These are phyloP conservation scores for Kalanchoe fedtschenkoi DNA, from an alignment of 164 flowering plant genomes.

Conservation along the genomic window DNA sequence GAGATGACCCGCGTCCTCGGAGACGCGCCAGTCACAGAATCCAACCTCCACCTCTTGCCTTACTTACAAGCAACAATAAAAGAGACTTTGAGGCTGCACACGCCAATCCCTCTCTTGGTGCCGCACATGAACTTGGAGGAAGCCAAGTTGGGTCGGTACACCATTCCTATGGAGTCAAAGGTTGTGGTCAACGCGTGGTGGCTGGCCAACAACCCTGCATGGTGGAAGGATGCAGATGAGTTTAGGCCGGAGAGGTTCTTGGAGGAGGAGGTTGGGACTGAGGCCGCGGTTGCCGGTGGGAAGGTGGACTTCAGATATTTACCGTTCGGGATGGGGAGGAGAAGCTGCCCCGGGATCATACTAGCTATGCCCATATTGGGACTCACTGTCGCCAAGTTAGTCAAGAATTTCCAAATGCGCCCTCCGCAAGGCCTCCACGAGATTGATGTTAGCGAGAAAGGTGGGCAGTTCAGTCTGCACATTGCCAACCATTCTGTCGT, in stretches of 20 bases:
- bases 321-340: conserved; percentile 56
- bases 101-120: conserved; percentile 49
- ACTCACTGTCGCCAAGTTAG: conserved; percentile 38
- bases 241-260: conserved; percentile 65
- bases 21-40: conserved; percentile 37
- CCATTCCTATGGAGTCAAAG: conserved; percentile 51
- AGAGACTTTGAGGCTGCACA: conserved; percentile 49
- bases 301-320: conserved; percentile 46
- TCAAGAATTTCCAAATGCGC: conserved; percentile 37
- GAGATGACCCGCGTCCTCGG: conserved; percentile 33
- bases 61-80: conserved; percentile 56
- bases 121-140: conserved; percentile 70
- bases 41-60: conserved; percentile 30
- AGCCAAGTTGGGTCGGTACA: conserved; percentile 46
- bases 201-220: conserved; percentile 56
- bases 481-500: conserved; percentile 49
- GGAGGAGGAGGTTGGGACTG: conserved; percentile 39
- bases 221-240: conserved; percentile 45
- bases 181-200: conserved; percentile 72
- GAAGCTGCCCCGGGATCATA: conserved; percentile 63
- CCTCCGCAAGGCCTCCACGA: conserved; percentile 33
- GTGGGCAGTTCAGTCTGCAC: conserved; percentile 63
- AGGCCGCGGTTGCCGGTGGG: conserved; percentile 39
- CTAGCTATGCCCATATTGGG: conserved; percentile 56
- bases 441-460: conserved; percentile 49